Evolutionary conservation across 2,329 filamentous ascomycete genomes (phyloP).

Genomic region (Furcasterigmium furcatum): DNA sequence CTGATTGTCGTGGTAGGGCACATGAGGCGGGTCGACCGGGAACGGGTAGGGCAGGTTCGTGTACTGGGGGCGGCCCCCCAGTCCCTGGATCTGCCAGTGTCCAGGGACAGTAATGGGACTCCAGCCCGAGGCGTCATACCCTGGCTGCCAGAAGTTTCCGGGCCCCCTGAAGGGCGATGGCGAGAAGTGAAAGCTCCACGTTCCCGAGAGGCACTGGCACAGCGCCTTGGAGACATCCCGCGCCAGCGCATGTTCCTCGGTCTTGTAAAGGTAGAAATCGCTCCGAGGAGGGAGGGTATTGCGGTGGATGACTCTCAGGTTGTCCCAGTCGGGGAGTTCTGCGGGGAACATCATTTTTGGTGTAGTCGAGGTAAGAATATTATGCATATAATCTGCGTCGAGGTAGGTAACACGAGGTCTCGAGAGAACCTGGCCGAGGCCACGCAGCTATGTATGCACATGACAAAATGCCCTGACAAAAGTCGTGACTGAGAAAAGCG

Average conservation of each 20-base stretch:
- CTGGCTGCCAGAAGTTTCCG: conserved; percentile 4
- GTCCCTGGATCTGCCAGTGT: conserved; percentile 65
- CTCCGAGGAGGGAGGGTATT: conserved; percentile 53
- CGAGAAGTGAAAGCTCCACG: conserved; percentile 31
- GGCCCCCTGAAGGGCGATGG: conserved; percentile 24
- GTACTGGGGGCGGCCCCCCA: conserved; percentile 62
- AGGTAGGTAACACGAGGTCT: too few species aligned
- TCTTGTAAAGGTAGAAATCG: conserved; percentile 50
- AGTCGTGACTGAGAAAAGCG: too few species aligned
- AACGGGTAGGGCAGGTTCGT: conserved; percentile 68
- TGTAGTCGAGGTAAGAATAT: too few species aligned
- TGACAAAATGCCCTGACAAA: too few species aligned
- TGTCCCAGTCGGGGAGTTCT: conserved; percentile 47
- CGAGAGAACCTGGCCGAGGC: too few species aligned
- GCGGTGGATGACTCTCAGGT: conserved; percentile 51
- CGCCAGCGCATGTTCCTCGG: conserved; percentile 43
- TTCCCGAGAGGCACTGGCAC: conserved; percentile 38
- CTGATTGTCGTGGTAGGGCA: conserved; percentile 66
- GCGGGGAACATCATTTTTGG: too few species aligned
- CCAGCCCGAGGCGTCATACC: conserved; percentile 30
- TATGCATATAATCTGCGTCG: too few species aligned
- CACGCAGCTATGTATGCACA: too few species aligned
- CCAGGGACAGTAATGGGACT: conserved; percentile 56
- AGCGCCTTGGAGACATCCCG: conserved; percentile 30
- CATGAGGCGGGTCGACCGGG: conserved; percentile 62